Evolutionary conservation across 352 stramenopile genomes (phyloP), one percentile per base, ranked within the genome.

Genomic region (Pythium oligandrum): DNA sequence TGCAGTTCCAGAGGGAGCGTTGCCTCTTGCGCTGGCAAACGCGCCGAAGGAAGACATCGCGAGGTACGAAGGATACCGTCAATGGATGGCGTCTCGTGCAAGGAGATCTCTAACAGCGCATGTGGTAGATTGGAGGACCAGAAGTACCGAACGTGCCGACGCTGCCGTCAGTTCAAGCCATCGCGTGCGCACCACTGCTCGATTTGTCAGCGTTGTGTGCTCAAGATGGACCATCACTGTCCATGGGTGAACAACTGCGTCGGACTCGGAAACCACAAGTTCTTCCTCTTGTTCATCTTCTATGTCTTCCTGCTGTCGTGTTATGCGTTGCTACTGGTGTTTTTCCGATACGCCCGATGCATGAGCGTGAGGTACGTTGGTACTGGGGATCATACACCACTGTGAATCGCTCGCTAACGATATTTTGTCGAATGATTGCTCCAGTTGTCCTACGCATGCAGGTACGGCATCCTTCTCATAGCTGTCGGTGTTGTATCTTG

Each of bases 211-310:
- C 75, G 93, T 55, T 98, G 95, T 56, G 90, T 98, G 51, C 90
- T 98, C 55, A 98, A 98, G 74, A 99, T 99, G 96, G 97, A 99
- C 67, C 97, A 99, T 90, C 95, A 99, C 70, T 98, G 96, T 71
- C 96, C 96, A 31, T 99, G 96, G 96, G 90, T 99, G 39, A 99
- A 99, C 80, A 99, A 99, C 83, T 99, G 96, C 70, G 96, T 99
- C 51, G 97, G 96, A 6, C 88, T 99, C 61, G 95, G 95, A 53
- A 99, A 99, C 80, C 96, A 99, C 90, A 99, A 99, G 78, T 94
- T 93, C 61, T 95, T 95, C 55, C 55, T 95, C 55, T 78, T 93
- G 47, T 95, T 93, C 51, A 90, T 95, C 61, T 92, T 95, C 59
- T 95, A 93, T 61, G 83, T 98, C 6, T 99, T 97, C 49, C n/a